phyloP scores from a whole-genome alignment of 371 early-diverging fungal genomes.

The Haplosporangium sp. region DNA sequence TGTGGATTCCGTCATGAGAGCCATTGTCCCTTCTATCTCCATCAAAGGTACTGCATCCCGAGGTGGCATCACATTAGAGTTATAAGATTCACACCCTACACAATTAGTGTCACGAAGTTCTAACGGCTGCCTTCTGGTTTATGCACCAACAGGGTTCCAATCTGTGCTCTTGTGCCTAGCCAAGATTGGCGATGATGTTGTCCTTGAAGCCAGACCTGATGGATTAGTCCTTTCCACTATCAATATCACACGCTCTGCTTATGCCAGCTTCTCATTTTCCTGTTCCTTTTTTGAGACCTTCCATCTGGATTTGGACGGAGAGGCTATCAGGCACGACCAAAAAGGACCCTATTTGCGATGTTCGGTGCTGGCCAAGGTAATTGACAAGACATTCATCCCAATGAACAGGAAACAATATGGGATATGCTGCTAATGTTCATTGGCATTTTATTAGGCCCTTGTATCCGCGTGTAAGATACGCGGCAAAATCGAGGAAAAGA shows the following conservation, averaged over 20 bases:
- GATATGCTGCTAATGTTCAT: not conserved
- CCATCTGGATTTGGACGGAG: constrained; percentile 16
- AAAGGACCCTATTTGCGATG: constrained; percentile 34
- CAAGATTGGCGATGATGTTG: constrained; percentile 48
- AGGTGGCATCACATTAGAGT: not conserved
- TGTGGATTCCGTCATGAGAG: constrained; percentile 28
- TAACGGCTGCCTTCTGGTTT: not conserved
- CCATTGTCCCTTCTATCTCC: constrained; percentile 42
- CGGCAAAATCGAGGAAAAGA: constrained; percentile 39
- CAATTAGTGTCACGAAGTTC: not conserved
- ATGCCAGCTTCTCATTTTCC: constrained; percentile 33
- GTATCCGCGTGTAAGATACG: constrained; percentile 44
- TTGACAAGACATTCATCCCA: not conserved
- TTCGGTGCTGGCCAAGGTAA: constrained; percentile 39
- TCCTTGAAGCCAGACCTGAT: constrained; percentile 44
- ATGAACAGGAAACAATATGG: not conserved
- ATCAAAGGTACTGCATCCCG: constrained; percentile 33
- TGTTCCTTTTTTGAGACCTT: constrained; percentile 44
- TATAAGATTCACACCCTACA: not conserved
- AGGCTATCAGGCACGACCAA: constrained; percentile 23
- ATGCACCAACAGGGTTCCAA: constrained; percentile 29
- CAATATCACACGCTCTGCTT: constrained; percentile 44
- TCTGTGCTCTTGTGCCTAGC: constrained; percentile 34
- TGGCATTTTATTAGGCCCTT: constrained; percentile 23
- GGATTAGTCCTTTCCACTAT: constrained; percentile 34